Evolutionary conservation across 2,329 filamentous ascomycete species (phyloP).

Genomic region (Colletotrichum sp.): DNA sequence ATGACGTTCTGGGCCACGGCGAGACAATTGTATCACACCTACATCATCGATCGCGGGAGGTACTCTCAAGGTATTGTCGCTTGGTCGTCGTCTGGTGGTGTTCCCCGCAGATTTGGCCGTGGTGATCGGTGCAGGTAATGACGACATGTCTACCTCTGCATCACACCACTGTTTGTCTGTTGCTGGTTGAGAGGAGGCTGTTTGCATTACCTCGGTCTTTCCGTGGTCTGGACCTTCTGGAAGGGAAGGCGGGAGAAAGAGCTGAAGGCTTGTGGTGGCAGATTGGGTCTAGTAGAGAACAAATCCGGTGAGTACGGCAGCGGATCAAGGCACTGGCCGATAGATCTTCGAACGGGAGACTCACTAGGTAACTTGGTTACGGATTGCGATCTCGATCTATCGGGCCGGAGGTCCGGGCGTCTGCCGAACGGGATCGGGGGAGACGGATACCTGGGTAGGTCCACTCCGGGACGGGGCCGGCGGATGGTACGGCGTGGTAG

Average conservation of each 20-base stretch:
- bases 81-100: neutral
- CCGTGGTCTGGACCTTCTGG: neutral
- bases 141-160: slow-evolving; percentile 8
- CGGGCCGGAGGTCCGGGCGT: neutral
- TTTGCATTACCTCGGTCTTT: slow-evolving; percentile 9
- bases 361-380: neutral
- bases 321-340: neutral
- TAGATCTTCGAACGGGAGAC: neutral
- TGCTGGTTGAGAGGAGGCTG: neutral
- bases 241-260: neutral
- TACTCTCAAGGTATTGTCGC: neutral
- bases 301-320: too few species aligned
- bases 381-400: neutral
- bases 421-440: neutral
- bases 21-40: slow-evolving; percentile 22
- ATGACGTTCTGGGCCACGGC: slow-evolving; percentile 15
- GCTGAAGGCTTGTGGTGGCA: neutral
- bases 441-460: neutral
- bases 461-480: neutral
- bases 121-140: neutral
- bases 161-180: neutral
- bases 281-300: neutral
- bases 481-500: neutral
- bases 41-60: slow-evolving; percentile 15
- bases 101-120: neutral